Evolutionary conservation across 2,329 filamentous ascomycete species (phyloP).

Genomic region (Trichoderma citrinoviride): DNA sequence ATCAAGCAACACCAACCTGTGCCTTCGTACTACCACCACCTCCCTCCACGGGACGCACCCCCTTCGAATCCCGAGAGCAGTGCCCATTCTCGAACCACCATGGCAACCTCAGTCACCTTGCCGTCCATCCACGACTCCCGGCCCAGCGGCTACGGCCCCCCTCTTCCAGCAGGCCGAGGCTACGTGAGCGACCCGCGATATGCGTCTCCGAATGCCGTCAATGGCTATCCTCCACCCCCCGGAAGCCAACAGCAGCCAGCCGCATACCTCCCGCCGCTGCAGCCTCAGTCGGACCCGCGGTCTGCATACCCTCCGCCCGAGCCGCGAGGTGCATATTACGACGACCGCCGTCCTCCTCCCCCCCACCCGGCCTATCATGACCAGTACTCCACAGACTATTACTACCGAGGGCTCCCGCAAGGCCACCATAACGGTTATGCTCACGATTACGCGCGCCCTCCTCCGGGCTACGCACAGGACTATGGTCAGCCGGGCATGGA

Average conservation of each 20-base stretch:
- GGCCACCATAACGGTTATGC: slow-evolving; percentile 33
- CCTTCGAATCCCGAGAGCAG: slow-evolving; percentile 29
- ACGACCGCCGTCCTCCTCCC: slow-evolving; percentile 36
- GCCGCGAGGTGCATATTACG: slow-evolving; percentile 39
- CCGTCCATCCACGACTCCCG: slow-evolving; percentile 51
- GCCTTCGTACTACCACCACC: slow-evolving; percentile 38
- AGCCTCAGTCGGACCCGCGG: slow-evolving; percentile 37
- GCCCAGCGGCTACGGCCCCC: slow-evolving; percentile 36
- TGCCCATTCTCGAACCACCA: slow-evolving; percentile 31
- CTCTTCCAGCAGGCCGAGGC: slow-evolving; percentile 34
- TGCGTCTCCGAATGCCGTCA: slow-evolving; percentile 44
- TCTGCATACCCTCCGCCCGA: slow-evolving; percentile 41
- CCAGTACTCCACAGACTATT: slow-evolving; percentile 38
- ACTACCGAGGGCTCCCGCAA: slow-evolving; percentile 34
- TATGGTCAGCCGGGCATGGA: slow-evolving; percentile 36
- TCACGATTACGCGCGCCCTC: slow-evolving; percentile 32
- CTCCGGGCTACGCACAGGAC: slow-evolving; percentile 35
- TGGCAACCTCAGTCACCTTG: slow-evolving; percentile 47
- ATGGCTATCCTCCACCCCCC: slow-evolving; percentile 47
- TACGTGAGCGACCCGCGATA: slow-evolving; percentile 40
- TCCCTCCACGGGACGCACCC: slow-evolving; percentile 40
- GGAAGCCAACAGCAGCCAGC: slow-evolving; percentile 31
- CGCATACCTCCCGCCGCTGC: slow-evolving; percentile 41
- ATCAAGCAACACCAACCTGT: slow-evolving; percentile 44
- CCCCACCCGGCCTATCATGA: slow-evolving; percentile 34